Evolutionary conservation across 441 rosid genomes (phyloP).

Genomic region (Manihot esculenta): DNA sequence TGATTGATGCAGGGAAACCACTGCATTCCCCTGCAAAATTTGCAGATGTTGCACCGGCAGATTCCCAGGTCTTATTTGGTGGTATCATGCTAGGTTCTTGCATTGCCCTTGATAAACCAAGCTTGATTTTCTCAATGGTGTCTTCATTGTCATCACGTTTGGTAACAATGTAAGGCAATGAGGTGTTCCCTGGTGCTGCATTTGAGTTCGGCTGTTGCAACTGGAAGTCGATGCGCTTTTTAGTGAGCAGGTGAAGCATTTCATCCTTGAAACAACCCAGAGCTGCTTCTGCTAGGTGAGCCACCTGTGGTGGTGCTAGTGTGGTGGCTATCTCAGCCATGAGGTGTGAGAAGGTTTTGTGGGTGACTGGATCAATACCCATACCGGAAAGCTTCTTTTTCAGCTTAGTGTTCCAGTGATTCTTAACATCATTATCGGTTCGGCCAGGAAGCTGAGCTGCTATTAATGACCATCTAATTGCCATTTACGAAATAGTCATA

Average conservation of each 20-base stretch:
- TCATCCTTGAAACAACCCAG: slow-evolving; percentile 96
- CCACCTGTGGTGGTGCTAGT: slow-evolving; percentile 85
- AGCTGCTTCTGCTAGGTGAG: slow-evolving; percentile 92
- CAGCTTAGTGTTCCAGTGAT: slow-evolving; percentile 94
- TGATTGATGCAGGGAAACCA: slow-evolving; percentile 33
- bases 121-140: slow-evolving; percentile 58
- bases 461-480: slow-evolving; percentile 76
- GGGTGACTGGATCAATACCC: slow-evolving; percentile 97
- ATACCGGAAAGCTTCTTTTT: slow-evolving; percentile 93
- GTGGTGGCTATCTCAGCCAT: slow-evolving; percentile 94
- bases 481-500: not conserved
- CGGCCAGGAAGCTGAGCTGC: slow-evolving; percentile 98
- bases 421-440: slow-evolving; percentile 88
- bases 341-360: slow-evolving; percentile 77
- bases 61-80: slow-evolving; percentile 44
- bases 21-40: slow-evolving; percentile 40
- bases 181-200: slow-evolving; percentile 33
- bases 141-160: slow-evolving; percentile 47
- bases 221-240: slow-evolving; percentile 83
- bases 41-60: slow-evolving; percentile 23
- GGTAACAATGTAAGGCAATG: slow-evolving; percentile 31
- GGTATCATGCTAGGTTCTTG: slow-evolving; percentile 52
- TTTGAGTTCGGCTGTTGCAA: slow-evolving; percentile 51
- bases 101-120: slow-evolving; percentile 57
- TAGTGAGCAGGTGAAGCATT: slow-evolving; percentile 96